Percentiles rank a stretch among this genome's conserved stretches.
phyloP scores from a whole-genome alignment of 2,329 filamentous ascomycete genomes.

The Trichoderma brevicompactum region DNA sequence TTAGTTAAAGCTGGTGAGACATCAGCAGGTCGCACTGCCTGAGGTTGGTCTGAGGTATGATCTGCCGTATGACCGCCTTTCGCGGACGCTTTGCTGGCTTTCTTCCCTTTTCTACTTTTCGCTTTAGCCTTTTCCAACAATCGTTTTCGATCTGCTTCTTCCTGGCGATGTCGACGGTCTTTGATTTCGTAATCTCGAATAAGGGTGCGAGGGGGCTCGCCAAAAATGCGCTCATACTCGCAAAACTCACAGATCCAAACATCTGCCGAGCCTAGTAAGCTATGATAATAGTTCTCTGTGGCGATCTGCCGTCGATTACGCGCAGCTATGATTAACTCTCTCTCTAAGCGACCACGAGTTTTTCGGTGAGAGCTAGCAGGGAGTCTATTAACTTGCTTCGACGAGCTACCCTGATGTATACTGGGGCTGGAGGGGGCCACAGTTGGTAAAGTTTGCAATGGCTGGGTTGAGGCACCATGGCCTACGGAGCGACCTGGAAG shows the following conservation, averaged over 20 bases:
- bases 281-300: conserved; percentile 74
- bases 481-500: conserved; percentile 6
- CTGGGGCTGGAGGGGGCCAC: background rate
- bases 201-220: conserved; percentile 79
- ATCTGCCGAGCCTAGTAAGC: conserved; percentile 71
- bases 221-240: conserved; percentile 96
- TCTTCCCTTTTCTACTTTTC: conserved; percentile 88
- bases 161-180: conserved; percentile 80
- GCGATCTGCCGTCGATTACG: conserved; percentile 77
- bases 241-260: conserved; percentile 98
- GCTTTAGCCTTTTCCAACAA: conserved; percentile 91
- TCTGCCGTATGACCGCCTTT: conserved; percentile 37
- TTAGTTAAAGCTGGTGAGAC: conserved; percentile 34
- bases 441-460: conserved; percentile 2
- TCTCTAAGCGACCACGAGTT: conserved; percentile 67
- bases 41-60: conserved; percentile 35
- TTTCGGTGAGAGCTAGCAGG: conserved; percentile 52
- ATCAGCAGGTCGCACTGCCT: conserved; percentile 34
- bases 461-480: conserved; percentile 17
- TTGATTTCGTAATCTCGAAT: conserved; percentile 95
- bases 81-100: conserved; percentile 63
- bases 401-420: conserved; percentile 42
- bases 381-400: conserved; percentile 40
- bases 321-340: conserved; percentile 75
- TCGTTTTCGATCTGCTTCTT: conserved; percentile 82